A percentile compares a stretch with the other conserved stretches of the same genome.
Evolutionary conservation across 1,284 basidiomycete species (phyloP).

Genomic region (Leccinum fallax): DNA sequence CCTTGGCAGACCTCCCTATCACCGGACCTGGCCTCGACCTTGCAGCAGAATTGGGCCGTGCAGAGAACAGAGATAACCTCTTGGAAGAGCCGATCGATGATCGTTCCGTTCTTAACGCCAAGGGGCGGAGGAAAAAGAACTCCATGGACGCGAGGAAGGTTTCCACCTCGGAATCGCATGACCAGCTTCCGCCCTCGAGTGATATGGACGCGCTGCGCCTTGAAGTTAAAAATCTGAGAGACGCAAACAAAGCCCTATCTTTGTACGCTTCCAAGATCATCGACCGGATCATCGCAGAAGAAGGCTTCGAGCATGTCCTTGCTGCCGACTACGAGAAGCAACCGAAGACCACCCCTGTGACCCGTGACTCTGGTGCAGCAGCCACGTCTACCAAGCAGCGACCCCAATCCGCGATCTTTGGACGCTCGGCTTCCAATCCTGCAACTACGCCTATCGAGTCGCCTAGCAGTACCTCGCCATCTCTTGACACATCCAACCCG

Average conservation of each 20-base stretch:
- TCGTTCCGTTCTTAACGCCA: constrained; percentile 45
- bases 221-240: constrained; percentile 89
- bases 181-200: constrained; percentile 43
- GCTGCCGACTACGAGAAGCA: constrained; percentile 82
- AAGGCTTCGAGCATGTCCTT: constrained; percentile 93
- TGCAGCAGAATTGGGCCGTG: constrained; percentile 87
- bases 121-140: constrained; percentile 55
- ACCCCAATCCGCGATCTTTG: constrained; percentile 61
- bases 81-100: constrained; percentile 58
- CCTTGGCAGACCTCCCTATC: constrained; percentile 77
- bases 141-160: constrained; percentile 41
- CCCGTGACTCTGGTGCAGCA: constrained; percentile 8
- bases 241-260: constrained; percentile 92
- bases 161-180: constrained; percentile 45
- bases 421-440: constrained; percentile 45
- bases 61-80: constrained; percentile 78
- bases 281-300: constrained; percentile 90
- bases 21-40: constrained; percentile 87
- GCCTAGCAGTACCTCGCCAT: constrained; percentile 39
- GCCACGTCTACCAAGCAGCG: constrained; percentile 46
- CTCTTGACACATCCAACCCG: constrained; percentile 33
- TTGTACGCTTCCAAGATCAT: constrained; percentile 96
- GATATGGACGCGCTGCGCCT: constrained; percentile 71
- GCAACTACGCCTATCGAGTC: constrained; percentile 38
- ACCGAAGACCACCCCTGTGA: constrained; percentile 36